Evolutionary conservation across 2,329 filamentous ascomycete genomes (phyloP).

Genomic region (Cercospora citrullina): DNA sequence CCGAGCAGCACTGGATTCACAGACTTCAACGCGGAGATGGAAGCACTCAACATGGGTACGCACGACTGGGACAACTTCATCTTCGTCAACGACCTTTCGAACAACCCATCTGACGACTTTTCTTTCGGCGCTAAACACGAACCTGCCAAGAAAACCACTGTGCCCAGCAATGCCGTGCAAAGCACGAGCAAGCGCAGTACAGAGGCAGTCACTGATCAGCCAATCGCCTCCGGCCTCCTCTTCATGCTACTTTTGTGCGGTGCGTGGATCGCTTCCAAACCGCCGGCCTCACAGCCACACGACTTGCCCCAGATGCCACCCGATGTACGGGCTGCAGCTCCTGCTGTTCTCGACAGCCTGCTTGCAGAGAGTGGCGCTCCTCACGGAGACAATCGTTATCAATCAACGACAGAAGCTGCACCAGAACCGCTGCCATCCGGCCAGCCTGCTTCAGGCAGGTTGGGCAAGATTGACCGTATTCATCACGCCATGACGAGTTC

Average conservation of each 20-base stretch:
- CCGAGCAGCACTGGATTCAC: constrained; percentile 64
- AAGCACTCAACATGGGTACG: constrained; percentile 71
- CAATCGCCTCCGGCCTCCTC: constrained; percentile 77
- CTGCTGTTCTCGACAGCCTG: constrained; percentile 74
- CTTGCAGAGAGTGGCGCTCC: constrained; percentile 26
- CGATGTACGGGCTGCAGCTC: constrained; percentile 75
- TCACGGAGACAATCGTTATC: constrained; percentile 16
- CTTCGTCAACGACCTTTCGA: constrained; percentile 61
- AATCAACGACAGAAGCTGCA: constrained; percentile 10
- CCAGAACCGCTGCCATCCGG: constrained; percentile 32
- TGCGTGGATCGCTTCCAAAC: constrained; percentile 90
- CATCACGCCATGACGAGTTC: constrained; percentile 56
- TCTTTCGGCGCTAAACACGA: constrained; percentile 51
- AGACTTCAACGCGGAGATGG: constrained; percentile 76
- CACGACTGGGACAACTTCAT: constrained; percentile 77
- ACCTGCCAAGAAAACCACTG: constrained; percentile 28
- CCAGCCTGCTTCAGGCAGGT: constrained; percentile 13
- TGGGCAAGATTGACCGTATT: constrained; percentile 40
- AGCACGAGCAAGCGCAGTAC: constrained; percentile 43
- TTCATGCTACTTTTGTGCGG: constrained; percentile 96
- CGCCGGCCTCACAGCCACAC: constrained; percentile 65
- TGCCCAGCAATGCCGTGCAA: constrained; percentile 24
- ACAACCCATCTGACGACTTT: constrained; percentile 50
- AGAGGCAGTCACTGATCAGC: constrained; percentile 46
- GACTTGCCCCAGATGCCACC: constrained; percentile 77